A percentile compares a stretch with the other conserved stretches of the same genome.
Evolutionary conservation across 78 protist genomes (phyloP).

Genomic region (Monocercomonoides exilis): DNA sequence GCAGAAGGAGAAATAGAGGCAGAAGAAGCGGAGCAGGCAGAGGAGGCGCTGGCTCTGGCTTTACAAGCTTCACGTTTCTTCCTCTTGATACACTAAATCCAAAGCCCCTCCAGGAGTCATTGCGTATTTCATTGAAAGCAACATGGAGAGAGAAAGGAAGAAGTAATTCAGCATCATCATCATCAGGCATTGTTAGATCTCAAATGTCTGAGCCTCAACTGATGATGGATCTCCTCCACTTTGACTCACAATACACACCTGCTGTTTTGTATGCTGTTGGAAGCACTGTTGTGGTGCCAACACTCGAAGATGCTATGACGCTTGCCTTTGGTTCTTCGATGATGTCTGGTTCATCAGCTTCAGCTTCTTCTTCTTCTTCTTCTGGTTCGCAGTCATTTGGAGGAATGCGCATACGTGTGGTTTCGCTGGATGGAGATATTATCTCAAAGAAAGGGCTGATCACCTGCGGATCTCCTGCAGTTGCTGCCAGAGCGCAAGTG

Average conservation of each 20-base stretch:
- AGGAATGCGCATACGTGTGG: background rate
- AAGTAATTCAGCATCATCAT: too few relatives aligned
- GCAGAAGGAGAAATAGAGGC: too few relatives aligned
- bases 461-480: background rate
- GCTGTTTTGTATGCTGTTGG: conserved; percentile 81
- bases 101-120: conserved; percentile 30
- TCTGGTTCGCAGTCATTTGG: too few relatives aligned
- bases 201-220: too few relatives aligned
- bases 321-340: background rate
- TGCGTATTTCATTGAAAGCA: too few relatives aligned
- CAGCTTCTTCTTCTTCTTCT: too few relatives aligned
- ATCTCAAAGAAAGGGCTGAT: background rate
- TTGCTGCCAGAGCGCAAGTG: background rate
- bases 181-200: too few relatives aligned
- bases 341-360: too few relatives aligned
- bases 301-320: conserved; percentile 57
- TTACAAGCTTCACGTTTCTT: conserved; percentile 28
- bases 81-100: conserved; percentile 67
- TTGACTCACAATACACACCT: background rate
- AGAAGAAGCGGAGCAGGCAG: too few relatives aligned
- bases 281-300: conserved; percentile 73
- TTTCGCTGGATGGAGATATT: background rate
- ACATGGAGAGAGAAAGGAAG: too few relatives aligned
- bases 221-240: background rate
- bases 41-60: too few relatives aligned